Conservation (phyloP, 1,139 yeast species). For the Pichia sp. region DNA sequence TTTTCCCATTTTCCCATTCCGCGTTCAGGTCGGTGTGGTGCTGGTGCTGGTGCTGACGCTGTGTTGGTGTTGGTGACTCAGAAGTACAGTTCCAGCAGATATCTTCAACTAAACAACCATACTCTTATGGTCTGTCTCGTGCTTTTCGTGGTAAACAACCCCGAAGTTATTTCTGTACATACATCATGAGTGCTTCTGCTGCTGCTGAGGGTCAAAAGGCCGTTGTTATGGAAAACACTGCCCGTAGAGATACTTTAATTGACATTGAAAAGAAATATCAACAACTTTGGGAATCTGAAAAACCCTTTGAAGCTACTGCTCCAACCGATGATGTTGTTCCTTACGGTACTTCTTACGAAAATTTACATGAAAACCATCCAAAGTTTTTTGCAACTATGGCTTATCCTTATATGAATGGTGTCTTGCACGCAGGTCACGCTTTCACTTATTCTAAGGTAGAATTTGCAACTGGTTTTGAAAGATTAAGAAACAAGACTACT, state of each 20-base stretch:
- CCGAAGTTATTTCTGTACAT: no score
- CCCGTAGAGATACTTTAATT: constrained; percentile 89
- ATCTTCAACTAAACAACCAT: no score
- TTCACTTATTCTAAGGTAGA: constrained; percentile 94
- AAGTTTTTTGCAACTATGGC: constrained; percentile 94
- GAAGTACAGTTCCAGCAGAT: no score
- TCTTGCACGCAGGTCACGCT: constrained; percentile 94
- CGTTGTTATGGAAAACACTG: constrained; percentile 41
- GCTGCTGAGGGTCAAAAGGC: constrained; percentile 21
- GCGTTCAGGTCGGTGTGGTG: no score
- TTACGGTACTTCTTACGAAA: constrained; percentile 45
- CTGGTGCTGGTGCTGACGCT: no score
- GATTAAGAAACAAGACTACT: constrained; percentile 91
- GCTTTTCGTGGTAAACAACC: no score
- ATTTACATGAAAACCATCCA: constrained; percentile 72
- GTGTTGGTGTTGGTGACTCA: no score
- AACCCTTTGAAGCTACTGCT: constrained; percentile 80
- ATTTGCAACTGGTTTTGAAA: constrained; percentile 87
- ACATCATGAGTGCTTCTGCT: constrained; percentile 18
- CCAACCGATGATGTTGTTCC: constrained; percentile 67
- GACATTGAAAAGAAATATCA: constrained; percentile 89
- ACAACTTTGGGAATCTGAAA: constrained; percentile 78
- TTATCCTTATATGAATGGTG: constrained; percentile 98
- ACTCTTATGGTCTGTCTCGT: no score
- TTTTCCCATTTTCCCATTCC: no score